These are phyloP conservation scores for Lactifluus piperatus DNA, from an alignment of 768 basidiomycete genomes.

Conservation along the genomic window DNA sequence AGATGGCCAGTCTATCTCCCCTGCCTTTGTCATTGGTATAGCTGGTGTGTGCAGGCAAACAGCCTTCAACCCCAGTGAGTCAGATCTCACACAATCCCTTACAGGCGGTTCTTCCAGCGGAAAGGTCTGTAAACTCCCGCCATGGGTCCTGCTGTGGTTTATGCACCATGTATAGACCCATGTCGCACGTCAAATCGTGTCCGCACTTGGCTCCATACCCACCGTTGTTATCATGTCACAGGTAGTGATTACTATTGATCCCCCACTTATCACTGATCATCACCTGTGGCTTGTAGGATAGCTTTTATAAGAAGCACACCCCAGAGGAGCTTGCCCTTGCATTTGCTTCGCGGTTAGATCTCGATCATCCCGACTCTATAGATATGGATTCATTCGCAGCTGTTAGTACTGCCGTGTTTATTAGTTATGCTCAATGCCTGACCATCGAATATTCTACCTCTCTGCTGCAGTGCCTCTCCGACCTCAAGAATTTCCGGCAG, in stretches of 20 bases:
- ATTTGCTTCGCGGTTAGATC: conserved; percentile 70
- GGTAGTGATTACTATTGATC: conserved; percentile 29
- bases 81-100: background rate
- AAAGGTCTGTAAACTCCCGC: conserved; percentile 41
- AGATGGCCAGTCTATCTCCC: conserved; percentile 57
- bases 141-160: background rate
- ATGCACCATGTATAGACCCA: conserved; percentile 48
- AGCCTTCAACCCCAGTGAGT: background rate
- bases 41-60: conserved; percentile 45
- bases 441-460: background rate
- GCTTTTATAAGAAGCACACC: conserved; percentile 81
- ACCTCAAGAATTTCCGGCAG: conserved; percentile 77
- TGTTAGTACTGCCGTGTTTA: conserved; percentile 35
- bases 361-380: conserved; percentile 89
- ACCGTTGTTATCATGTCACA: conserved; percentile 89
- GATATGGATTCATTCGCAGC: conserved; percentile 82
- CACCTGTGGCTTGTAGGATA: conserved; percentile 49
- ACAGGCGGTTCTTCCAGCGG: conserved; percentile 77
- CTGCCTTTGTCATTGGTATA: conserved; percentile 80
- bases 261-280: background rate
- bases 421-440: background rate
- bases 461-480: conserved; percentile 59
- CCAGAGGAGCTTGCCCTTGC: conserved; percentile 79
- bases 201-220: conserved; percentile 73
- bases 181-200: conserved; percentile 76